Conservation (phyloP, 2,329 filamentous ascomycete genomes). For the Cladosporium velox region DNA sequence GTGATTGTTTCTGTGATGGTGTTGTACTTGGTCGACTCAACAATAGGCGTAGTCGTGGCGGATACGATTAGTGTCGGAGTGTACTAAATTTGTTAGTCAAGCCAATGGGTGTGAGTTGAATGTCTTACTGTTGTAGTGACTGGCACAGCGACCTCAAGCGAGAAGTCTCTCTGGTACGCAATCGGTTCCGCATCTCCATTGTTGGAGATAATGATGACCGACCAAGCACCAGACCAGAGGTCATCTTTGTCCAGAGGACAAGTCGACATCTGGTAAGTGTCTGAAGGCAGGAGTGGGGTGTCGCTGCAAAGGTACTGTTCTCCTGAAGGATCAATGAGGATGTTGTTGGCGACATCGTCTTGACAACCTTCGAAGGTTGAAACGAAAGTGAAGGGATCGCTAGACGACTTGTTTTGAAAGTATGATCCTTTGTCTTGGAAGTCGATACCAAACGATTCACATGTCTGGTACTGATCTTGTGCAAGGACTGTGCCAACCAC, state of each 20-base stretch:
- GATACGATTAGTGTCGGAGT: constrained; percentile 31
- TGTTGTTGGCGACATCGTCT: constrained; percentile 42
- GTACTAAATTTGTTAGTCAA: constrained; percentile 20
- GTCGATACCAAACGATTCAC: constrained; percentile 40
- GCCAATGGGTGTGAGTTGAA: constrained; percentile 24
- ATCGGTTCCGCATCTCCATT: constrained; percentile 46
- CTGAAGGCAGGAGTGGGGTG: constrained; percentile 41
- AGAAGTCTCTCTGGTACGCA: constrained; percentile 36
- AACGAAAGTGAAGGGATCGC: constrained; percentile 46
- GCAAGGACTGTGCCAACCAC: background rate
- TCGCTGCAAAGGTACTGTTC: constrained; percentile 46
- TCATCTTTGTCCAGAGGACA: constrained; percentile 40
- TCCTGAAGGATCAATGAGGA: constrained; percentile 45
- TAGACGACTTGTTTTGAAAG: constrained; percentile 48
- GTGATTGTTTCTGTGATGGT: constrained; percentile 29
- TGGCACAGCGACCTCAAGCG: constrained; percentile 40
- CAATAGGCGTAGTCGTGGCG: constrained; percentile 24
- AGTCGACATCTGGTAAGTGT: constrained; percentile 32
- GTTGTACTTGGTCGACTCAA: background rate
- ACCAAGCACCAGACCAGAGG: constrained; percentile 47
- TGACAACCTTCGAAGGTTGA: constrained; percentile 49
- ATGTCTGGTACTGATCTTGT: constrained; percentile 21
- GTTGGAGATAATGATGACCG: constrained; percentile 46
- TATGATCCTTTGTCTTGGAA: constrained; percentile 47
- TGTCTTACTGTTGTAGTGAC: constrained; percentile 32